These are phyloP conservation scores for Bipolaris victoriae DNA, from an alignment of 2,329 filamentous ascomycete species.

Conservation along the genomic window DNA sequence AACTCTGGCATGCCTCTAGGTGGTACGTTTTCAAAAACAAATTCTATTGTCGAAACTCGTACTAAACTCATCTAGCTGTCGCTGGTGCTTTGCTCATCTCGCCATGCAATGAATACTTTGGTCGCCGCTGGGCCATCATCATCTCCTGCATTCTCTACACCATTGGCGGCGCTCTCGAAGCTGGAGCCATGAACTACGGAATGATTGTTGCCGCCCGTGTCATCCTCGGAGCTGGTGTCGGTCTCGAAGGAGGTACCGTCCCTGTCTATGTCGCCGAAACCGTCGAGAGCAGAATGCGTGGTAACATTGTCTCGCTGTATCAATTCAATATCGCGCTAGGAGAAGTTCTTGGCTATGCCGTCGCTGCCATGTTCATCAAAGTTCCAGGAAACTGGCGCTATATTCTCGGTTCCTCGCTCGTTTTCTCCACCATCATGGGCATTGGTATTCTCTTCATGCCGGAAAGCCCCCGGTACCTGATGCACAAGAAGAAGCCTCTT, in stretches of 20 bases:
- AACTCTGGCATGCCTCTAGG: constrained; percentile 75
- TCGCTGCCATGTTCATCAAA: constrained; percentile 74
- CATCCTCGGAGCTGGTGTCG: constrained; percentile 72
- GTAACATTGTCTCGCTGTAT: constrained; percentile 75
- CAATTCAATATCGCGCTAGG: constrained; percentile 79
- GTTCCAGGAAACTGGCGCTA: constrained; percentile 74
- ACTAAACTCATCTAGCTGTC: constrained; percentile 56
- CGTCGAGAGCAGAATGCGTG: constrained; percentile 69
- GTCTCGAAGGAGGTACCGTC: constrained; percentile 75
- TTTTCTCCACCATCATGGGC: constrained; percentile 70
- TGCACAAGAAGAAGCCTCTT: constrained; percentile 68
- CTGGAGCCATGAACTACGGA: constrained; percentile 70
- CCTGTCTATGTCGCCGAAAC: constrained; percentile 77
- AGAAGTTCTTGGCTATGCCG: constrained; percentile 74
- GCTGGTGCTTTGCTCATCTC: constrained; percentile 71
- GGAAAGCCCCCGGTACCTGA: constrained; percentile 70
- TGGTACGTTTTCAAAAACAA: constrained; percentile 21
- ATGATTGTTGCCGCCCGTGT: constrained; percentile 74
- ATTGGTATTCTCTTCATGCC: constrained; percentile 74
- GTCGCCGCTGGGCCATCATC: constrained; percentile 71
- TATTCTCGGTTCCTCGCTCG: constrained; percentile 73
- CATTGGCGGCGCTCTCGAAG: constrained; percentile 70
- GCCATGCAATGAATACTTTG: constrained; percentile 70
- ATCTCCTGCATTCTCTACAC: constrained; percentile 73
- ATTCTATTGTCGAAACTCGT: not conserved